Evolutionary conservation across 495 filamentous ascomycete genomes (phyloP).

Genomic region (Hypoxylon perforatum): DNA sequence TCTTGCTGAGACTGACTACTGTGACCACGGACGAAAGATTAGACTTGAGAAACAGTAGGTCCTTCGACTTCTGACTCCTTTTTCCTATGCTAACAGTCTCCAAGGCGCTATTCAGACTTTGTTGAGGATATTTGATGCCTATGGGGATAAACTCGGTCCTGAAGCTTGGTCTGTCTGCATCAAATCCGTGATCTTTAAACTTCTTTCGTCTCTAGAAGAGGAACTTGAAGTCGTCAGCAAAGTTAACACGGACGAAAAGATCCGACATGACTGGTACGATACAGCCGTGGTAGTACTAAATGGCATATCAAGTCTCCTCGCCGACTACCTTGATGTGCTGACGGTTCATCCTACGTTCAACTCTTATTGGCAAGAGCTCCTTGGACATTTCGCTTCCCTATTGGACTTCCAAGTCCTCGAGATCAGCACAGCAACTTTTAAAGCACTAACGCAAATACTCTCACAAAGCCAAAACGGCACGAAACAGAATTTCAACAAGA

Average conservation of each 20-base stretch:
- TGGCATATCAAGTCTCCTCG: constrained; percentile 74
- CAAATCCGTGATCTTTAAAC: constrained; percentile 78
- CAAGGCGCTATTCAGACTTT: constrained; percentile 84
- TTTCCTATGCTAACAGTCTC: constrained; percentile 29
- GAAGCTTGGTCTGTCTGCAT: constrained; percentile 88
- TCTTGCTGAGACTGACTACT: constrained; percentile 80
- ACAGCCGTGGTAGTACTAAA: constrained; percentile 79
- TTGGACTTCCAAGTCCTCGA: constrained; percentile 70
- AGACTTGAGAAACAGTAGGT: constrained; percentile 87
- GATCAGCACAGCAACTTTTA: constrained; percentile 78
- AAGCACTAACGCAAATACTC: constrained; percentile 73
- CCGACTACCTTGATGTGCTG: constrained; percentile 72
- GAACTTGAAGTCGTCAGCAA: constrained; percentile 51
- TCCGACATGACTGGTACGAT: constrained; percentile 73
- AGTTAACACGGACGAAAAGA: constrained; percentile 47
- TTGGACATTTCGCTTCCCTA: constrained; percentile 71
- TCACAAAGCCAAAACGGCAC: constrained; percentile 59
- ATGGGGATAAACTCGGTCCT: constrained; percentile 80
- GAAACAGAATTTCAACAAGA: constrained; percentile 64
- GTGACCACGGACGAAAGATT: constrained; percentile 80
- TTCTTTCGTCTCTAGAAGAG: constrained; percentile 69
- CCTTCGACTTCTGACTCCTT: neutral
- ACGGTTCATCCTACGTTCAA: constrained; percentile 67
- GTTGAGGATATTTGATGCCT: constrained; percentile 90
- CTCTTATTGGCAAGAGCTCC: constrained; percentile 74